Evolutionary conservation across 2,329 filamentous ascomycete species (phyloP), one percentile per base, ranked within the genome.

Genomic region (Scopulariopsis brevicaulis): DNA sequence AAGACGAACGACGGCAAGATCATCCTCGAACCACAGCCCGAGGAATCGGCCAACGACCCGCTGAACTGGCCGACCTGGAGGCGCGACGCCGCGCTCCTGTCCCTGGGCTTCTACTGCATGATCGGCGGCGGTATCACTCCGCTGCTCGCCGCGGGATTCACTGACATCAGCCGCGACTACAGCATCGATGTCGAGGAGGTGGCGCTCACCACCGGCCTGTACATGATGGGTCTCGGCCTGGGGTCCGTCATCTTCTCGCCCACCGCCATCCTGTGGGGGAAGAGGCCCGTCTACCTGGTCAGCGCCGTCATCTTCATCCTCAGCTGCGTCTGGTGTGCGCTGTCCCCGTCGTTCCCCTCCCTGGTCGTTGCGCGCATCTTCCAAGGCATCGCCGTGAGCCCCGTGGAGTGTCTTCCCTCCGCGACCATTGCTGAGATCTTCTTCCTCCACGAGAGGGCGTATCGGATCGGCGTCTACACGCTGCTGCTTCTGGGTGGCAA

Each of bases 381-480:
- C 61, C 90, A 95, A 70, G 94, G 93, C 3, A 77, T 96, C 11
- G 87, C 91, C 0, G 86, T 96, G 54, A 94, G 89, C 63, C 90
- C 91, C 0, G 90, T 96, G 10, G 93, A 97, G 70, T 96, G 91
- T 66, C 78, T 97, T 34, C 93, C 93, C 0, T 96, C 90, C 4
- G 92, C 93, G 18, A 96, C 91, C 0, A 93, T 97, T 65, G 91
- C 92, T 3, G 93, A 97, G 70, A 96, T 97, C 60, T 97, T 92
- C 75, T 96, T 96, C 67, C 77, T 97, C 22, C 93, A 97, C 65
- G 93, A 97, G 72, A 81, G 93, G 60, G 93, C 93, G 0, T 97
- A 92, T 68, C 86, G 93, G 4, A 84, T 97, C 52, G 94, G 94
- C 11, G 91, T 97, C 25, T 97, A 97, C 68, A 96, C 92, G 0